Conservation (phyloP, 2,329 filamentous ascomycete species). For the Xylaria sp. region DNA sequence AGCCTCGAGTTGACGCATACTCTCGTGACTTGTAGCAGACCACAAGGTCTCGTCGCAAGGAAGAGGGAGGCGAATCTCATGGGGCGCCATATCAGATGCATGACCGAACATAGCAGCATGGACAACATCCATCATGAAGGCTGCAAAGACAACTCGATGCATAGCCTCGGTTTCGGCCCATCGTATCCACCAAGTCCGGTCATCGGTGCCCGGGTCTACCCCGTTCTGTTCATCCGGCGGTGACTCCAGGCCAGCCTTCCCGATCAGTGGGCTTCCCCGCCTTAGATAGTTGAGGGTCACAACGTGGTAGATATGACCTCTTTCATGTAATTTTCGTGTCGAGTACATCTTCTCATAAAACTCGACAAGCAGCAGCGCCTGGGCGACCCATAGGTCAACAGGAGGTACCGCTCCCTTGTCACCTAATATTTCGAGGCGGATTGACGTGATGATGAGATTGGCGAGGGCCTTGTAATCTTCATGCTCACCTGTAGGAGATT, state of each 20-base stretch:
- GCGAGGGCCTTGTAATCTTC: slow-evolving; percentile 60
- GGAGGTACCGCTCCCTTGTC: slow-evolving; percentile 84
- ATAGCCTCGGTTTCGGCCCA: slow-evolving; percentile 94
- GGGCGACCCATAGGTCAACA: slow-evolving; percentile 88
- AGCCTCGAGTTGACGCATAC: slow-evolving; percentile 80
- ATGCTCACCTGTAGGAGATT: slow-evolving; percentile 64
- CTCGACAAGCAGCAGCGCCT: slow-evolving; percentile 84
- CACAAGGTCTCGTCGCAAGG: slow-evolving; percentile 90
- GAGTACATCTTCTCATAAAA: slow-evolving; percentile 94
- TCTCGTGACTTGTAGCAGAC: slow-evolving; percentile 81
- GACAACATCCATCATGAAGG: slow-evolving; percentile 88
- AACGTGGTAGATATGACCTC: slow-evolving; percentile 89
- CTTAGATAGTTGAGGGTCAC: slow-evolving; percentile 87
- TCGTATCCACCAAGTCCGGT: slow-evolving; percentile 76
- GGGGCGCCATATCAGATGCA: slow-evolving; percentile 87
- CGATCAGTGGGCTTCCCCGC: slow-evolving; percentile 86
- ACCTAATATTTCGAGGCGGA: slow-evolving; percentile 86
- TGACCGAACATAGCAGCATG: slow-evolving; percentile 95
- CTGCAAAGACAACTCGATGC: slow-evolving; percentile 84
- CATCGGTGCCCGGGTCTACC: slow-evolving; percentile 65
- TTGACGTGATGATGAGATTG: slow-evolving; percentile 73
- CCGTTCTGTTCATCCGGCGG: slow-evolving; percentile 74
- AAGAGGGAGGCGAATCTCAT: slow-evolving; percentile 86
- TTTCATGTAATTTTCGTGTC: slow-evolving; percentile 82
- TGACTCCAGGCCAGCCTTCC: slow-evolving; percentile 80